phyloP scores from a whole-genome alignment of 2,329 filamentous ascomycete genomes.

The Clonostachys byssicola region DNA sequence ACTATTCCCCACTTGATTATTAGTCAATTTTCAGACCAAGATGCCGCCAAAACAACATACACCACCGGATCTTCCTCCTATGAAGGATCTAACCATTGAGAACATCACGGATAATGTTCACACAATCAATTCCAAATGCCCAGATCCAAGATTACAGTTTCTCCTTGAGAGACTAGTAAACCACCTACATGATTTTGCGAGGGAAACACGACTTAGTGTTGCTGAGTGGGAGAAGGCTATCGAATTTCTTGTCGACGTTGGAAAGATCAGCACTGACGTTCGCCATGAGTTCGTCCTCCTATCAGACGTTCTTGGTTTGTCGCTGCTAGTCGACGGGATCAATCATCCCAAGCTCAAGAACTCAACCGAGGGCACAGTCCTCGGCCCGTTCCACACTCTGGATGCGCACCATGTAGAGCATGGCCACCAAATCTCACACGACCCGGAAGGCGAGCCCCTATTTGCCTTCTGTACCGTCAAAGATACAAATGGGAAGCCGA shows the following conservation, averaged over 20 bases:
- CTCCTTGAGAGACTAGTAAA: conserved; percentile 65
- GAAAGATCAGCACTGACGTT: conserved; percentile 65
- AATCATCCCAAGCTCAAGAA: conserved; percentile 68
- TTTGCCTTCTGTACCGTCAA: conserved; percentile 64
- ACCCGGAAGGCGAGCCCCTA: conserved; percentile 60
- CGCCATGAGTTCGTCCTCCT: conserved; percentile 75
- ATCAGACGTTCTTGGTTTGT: conserved; percentile 70
- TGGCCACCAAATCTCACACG: conserved; percentile 57
- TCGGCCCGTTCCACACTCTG: conserved; percentile 77
- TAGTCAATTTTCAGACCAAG: too few relatives aligned
- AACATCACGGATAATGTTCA: conserved; percentile 73
- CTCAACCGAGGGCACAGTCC: conserved; percentile 71
- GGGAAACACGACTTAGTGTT: conserved; percentile 69
- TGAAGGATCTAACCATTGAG: conserved; percentile 58
- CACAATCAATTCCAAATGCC: conserved; percentile 63
- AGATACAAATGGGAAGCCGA: conserved; percentile 54
- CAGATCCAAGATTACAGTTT: conserved; percentile 59
- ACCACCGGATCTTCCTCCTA: conserved; percentile 2
- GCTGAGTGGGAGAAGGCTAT: conserved; percentile 71
- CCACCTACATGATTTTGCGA: conserved; percentile 72
- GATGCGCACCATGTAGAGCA: conserved; percentile 51
- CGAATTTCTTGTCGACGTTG: conserved; percentile 64
- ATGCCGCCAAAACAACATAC: neutral
- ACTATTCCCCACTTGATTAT: too few relatives aligned
- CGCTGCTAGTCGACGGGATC: conserved; percentile 70